phyloP scores from a whole-genome alignment of 805 yeast species.

The Cyberlindnera maritima region DNA sequence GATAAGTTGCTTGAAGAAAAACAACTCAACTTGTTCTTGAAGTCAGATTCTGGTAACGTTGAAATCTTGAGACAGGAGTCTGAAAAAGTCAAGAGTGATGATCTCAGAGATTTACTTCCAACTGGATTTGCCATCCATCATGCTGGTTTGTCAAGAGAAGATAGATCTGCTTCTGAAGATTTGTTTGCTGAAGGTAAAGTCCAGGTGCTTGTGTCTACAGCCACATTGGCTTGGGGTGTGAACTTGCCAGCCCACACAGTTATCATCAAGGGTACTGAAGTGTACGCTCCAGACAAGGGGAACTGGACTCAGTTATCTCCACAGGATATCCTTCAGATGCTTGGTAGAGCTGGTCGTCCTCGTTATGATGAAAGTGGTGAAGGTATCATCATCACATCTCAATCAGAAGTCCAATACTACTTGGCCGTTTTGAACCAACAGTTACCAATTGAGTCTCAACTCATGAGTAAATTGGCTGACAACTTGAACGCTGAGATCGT shows the following conservation, averaged over 20 bases:
- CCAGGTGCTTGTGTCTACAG: constrained; percentile 84
- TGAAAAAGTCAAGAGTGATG: constrained; percentile 49
- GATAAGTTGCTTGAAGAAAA: constrained; percentile 59
- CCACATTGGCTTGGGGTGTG: constrained; percentile 97
- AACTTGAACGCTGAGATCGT: constrained; percentile 84
- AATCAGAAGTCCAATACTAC: constrained; percentile 82
- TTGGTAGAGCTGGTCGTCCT: constrained; percentile 98
- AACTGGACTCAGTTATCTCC: constrained; percentile 90
- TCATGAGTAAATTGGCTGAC: constrained; percentile 69
- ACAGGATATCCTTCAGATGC: constrained; percentile 93
- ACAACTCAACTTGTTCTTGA: constrained; percentile 42
- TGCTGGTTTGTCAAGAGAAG: constrained; percentile 77
- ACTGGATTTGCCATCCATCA: constrained; percentile 87
- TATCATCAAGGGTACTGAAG: constrained; percentile 88
- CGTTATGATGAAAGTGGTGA: constrained; percentile 90
- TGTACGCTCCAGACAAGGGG: constrained; percentile 88
- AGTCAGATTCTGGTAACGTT: constrained; percentile 45
- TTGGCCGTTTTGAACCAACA: constrained; percentile 89
- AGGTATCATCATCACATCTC: constrained; percentile 88
- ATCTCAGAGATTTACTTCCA: constrained; percentile 57
- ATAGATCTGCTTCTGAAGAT: constrained; percentile 78
- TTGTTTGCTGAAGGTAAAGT: constrained; percentile 84
- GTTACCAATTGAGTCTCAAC: constrained; percentile 87
- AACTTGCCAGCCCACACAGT: constrained; percentile 95
- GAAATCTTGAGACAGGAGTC: constrained; percentile 68